Evolutionary conservation across 2,329 filamentous ascomycete species (phyloP).

Genomic region (Bimuria novae-zelandiae): DNA sequence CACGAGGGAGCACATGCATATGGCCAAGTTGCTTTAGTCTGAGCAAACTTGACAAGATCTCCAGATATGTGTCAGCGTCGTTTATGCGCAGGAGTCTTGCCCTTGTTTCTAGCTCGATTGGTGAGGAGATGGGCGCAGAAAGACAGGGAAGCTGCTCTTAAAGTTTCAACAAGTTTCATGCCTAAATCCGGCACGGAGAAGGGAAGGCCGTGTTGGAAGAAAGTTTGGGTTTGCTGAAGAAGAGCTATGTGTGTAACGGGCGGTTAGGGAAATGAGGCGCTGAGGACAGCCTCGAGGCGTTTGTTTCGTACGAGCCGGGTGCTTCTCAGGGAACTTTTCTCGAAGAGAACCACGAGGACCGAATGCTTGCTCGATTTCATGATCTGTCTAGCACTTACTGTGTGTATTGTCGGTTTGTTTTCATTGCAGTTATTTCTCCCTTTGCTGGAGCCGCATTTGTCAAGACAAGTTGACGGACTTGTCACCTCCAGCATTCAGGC

Average conservation of each 20-base stretch:
- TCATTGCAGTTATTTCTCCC: too few species aligned
- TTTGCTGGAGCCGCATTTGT: too few species aligned
- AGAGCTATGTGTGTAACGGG: too few species aligned
- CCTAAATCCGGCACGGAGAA: not conserved
- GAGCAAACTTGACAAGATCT: not conserved
- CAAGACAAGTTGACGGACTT: too few species aligned
- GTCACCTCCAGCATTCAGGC: not conserved
- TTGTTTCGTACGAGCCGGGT: not conserved
- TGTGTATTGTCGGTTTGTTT: too few species aligned
- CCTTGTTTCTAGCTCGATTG: not conserved
- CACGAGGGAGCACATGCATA: not conserved
- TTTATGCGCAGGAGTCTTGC: not conserved
- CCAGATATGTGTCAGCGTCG: not conserved
- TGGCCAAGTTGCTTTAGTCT: not conserved
- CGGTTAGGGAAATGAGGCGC: too few species aligned
- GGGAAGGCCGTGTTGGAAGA: not conserved
- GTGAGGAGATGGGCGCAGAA: not conserved
- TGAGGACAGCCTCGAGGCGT: too few species aligned
- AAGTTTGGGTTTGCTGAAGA: too few species aligned
- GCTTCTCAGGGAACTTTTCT: not conserved
- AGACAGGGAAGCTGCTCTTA: not conserved
- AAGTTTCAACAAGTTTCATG: not conserved
- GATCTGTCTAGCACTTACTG: not conserved
- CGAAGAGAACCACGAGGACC: not conserved
- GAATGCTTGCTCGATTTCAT: not conserved